Percentiles rank a stretch among this genome's conserved stretches.
phyloP scores from a whole-genome alignment of 2,329 filamentous ascomycete species.

The Fusarium compactum region DNA sequence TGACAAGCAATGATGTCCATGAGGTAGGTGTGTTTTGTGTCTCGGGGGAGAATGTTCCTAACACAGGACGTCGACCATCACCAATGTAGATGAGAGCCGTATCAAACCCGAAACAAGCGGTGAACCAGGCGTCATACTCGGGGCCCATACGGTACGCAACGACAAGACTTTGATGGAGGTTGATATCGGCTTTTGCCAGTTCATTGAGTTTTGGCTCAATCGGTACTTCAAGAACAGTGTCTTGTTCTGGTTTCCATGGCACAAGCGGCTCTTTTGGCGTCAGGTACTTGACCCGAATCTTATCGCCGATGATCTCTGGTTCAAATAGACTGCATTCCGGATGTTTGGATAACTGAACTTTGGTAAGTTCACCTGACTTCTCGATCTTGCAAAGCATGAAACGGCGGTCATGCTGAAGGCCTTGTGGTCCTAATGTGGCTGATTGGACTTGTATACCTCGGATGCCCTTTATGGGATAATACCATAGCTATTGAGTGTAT shows the following conservation, averaged over 20 bases:
- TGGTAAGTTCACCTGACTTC: conserved; percentile 57
- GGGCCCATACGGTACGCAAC: conserved; percentile 73
- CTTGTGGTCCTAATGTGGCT: conserved; percentile 69
- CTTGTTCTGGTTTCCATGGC: conserved; percentile 52
- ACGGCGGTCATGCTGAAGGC: conserved; percentile 73
- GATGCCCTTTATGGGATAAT: conserved; percentile 82
- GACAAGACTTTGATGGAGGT: conserved; percentile 70
- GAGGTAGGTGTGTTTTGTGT: conserved; percentile 41
- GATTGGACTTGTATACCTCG: conserved; percentile 67
- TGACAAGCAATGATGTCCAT: conserved; percentile 54
- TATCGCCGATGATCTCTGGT: conserved; percentile 62
- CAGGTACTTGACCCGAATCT: conserved; percentile 59
- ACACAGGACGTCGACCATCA: conserved; percentile 66
- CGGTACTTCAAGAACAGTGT: conserved; percentile 64
- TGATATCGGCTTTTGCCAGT: conserved; percentile 63
- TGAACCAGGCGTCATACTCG: conserved; percentile 74
- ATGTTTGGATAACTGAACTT: conserved; percentile 70
- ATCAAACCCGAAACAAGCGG: conserved; percentile 71
- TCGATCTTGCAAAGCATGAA: conserved; percentile 76
- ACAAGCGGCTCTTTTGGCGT: conserved; percentile 56
- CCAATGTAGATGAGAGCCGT: conserved; percentile 75
- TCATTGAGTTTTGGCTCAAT: conserved; percentile 63
- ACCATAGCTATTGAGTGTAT: conserved; percentile 63
- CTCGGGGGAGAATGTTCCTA: conserved; percentile 67
- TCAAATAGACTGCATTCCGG: conserved; percentile 74